Base-by-base conservation (phyloP, 176 grass and related monocot genomes). In the Triticum aestivum region DNA sequence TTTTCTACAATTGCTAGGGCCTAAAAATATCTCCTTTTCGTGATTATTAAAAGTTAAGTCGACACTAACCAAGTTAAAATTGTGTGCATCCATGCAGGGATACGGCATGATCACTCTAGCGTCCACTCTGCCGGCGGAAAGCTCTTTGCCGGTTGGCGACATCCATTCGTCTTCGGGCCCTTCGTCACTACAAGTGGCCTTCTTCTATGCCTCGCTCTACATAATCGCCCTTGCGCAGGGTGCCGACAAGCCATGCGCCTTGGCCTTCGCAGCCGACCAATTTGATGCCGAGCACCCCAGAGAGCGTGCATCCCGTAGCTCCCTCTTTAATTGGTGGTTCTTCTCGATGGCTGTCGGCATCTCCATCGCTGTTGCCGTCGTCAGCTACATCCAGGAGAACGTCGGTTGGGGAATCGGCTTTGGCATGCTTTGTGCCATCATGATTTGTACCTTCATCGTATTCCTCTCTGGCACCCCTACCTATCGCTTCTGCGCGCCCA, bases 81-180 rank as follows among this genome's bases (percentile, higher is more conserved):
- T 26, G 2, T 21, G 9, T 27, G 61, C 11, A 64, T 27, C 24
- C 61, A 64, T 64, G 61, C 62, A 65, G 24, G 62, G 62, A 27
- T 65, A 65, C 12, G 24, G 62, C 62, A 65, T 65, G 62, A 13
- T 65, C 24, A 65, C 62, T 14, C 1, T 65, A 29, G 62, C 10
- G 4, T 13, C 62, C 4, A 65, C 10, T 10, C 11, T 65, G 0
- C 4, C 0, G 11, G 4, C 3, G 10, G 10, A 11, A 2, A 0
- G 1, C 9, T 26, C 20, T 0, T 63, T 1, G 1, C 23, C 4
- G 24, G 4, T 4, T 1, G 24, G 5, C 9, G 1, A 24, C n/a
- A 9, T 24, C n/a, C 9, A 24, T 6, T 11, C 3, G 1, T 65
- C 62, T 13, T 13, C 62, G 5, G 11, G 24, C 62, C 64, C 27